A percentile compares a stretch with the other conserved stretches of the same genome.
Conservation (phyloP, 768 basidiomycete species). For the Imleria badia region DNA sequence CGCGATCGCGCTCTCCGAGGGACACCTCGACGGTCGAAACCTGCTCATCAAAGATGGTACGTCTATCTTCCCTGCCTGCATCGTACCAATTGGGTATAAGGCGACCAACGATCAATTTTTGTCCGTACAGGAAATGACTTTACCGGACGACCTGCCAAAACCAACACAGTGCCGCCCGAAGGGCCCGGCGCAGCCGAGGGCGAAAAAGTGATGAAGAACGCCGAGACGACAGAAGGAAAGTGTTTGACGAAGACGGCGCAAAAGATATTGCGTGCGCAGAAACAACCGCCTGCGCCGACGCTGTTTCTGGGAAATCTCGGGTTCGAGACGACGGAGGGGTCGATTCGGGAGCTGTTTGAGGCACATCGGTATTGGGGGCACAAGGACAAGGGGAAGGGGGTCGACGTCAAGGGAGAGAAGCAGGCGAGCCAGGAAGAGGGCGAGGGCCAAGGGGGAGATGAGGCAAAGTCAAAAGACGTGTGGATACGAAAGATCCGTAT, state of each 20-base stretch:
- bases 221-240: slow-evolving; percentile 27
- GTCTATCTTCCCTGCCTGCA: slow-evolving; percentile 12
- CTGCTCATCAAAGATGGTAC: slow-evolving; percentile 92
- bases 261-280: slow-evolving; percentile 75
- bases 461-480: slow-evolving; percentile 29
- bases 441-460: neutral
- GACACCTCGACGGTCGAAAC: slow-evolving; percentile 77
- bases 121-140: slow-evolving; percentile 64
- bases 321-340: slow-evolving; percentile 82
- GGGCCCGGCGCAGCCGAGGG: slow-evolving; percentile 24
- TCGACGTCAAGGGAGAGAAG: slow-evolving; percentile 32
- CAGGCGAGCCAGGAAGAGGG: neutral
- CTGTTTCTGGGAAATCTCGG: slow-evolving; percentile 93
- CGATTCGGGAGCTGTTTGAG: slow-evolving; percentile 72
- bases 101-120: neutral
- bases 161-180: slow-evolving; percentile 34
- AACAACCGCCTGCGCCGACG: slow-evolving; percentile 80
- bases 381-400: slow-evolving; percentile 34
- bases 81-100: neutral
- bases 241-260: slow-evolving; percentile 66
- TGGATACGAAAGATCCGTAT: slow-evolving; percentile 85
- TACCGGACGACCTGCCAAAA: slow-evolving; percentile 57
- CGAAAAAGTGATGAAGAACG: slow-evolving; percentile 23
- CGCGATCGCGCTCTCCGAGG: slow-evolving; percentile 82
- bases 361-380: slow-evolving; percentile 44